Evolutionary conservation across 2,329 filamentous ascomycete genomes (phyloP), one percentile per base, ranked within the genome.

Genomic region (Alternaria sp.): DNA sequence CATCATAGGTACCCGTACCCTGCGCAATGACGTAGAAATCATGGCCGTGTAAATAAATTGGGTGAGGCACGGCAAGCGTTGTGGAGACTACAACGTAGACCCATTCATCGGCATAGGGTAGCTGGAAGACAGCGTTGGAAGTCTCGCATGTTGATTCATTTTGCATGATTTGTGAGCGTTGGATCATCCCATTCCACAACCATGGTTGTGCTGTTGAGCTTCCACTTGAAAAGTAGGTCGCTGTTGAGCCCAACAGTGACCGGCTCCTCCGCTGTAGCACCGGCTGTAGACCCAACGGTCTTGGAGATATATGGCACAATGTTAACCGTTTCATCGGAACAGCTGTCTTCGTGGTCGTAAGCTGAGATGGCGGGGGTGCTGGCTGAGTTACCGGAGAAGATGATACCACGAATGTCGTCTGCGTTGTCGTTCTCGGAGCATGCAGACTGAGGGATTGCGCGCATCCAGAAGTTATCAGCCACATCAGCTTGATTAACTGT

Each of bases 71-170:
- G 4, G 67, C 65, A 3, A 80, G 63, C 0, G 72, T 70, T 2
- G 74, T 77, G 49, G 78, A 68, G 40, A 80, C 76, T 56, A 80
- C 73, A 5, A 81, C 52, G 61, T 80, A 80, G 9, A 79, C 73
- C 75, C 74, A 78, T 24, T 75, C 67, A 29, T 73, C 58, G 0
- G 72, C 69, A 2, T 65, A 52, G 0, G 69, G 65, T 2, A 73
- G 48, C 28, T 66, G 39, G 6, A 72, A 45, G 9, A 75, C 73
- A 0, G 72, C 70, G 29, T 76, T 73, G 1, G 63, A 70, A 9
- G 72, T 69, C 3, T 60, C 65, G 51, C 71, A 78, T 0, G 76
- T 68, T 5, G 71, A 73, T 45, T 69, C 66, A 34, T 75, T 72
- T 26, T 73, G 63, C 14, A 76, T 36, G 31, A 81, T 68, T 46